Conservation (phyloP, 768 basidiomycete species). For the Suillus bovinus region DNA sequence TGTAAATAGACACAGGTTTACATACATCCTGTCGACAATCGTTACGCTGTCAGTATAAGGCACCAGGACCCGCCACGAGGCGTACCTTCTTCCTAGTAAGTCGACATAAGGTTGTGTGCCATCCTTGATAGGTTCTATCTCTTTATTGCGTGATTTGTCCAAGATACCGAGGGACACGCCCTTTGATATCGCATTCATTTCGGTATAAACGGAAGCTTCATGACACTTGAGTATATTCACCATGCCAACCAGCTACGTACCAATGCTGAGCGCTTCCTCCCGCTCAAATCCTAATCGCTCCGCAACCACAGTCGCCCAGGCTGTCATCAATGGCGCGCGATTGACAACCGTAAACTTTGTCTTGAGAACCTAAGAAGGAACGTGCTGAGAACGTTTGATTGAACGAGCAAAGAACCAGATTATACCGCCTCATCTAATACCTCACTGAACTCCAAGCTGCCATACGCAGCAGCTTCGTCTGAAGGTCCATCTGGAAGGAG, state of each 20-base stretch:
- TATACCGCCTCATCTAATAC: constrained; percentile 59
- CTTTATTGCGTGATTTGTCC: constrained; percentile 51
- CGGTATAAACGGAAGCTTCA: constrained; percentile 88
- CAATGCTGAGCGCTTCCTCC: constrained; percentile 91
- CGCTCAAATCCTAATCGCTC: constrained; percentile 84
- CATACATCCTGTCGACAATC: constrained; percentile 40
- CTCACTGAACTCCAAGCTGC: constrained; percentile 71
- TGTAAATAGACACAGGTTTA: constrained; percentile 4
- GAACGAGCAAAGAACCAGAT: neutral
- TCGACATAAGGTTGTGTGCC: constrained; percentile 84
- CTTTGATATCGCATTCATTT: constrained; percentile 87
- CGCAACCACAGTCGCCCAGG: constrained; percentile 87
- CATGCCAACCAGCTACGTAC: constrained; percentile 38
- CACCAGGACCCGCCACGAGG: neutral
- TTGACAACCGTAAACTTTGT: constrained; percentile 72
- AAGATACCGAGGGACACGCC: constrained; percentile 83
- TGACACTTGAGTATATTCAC: neutral
- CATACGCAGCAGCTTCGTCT: constrained; percentile 51
- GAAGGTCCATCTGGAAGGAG: constrained; percentile 52
- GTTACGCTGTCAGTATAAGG: constrained; percentile 1
- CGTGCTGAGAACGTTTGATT: constrained; percentile 2
- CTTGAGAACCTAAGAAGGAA: constrained; percentile 50
- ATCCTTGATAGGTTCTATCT: constrained; percentile 51
- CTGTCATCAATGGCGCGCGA: constrained; percentile 92
- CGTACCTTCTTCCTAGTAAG: constrained; percentile 75